Base-by-base conservation (phyloP, 2,329 filamentous ascomycete genomes). In the Fusarium algeriense region DNA sequence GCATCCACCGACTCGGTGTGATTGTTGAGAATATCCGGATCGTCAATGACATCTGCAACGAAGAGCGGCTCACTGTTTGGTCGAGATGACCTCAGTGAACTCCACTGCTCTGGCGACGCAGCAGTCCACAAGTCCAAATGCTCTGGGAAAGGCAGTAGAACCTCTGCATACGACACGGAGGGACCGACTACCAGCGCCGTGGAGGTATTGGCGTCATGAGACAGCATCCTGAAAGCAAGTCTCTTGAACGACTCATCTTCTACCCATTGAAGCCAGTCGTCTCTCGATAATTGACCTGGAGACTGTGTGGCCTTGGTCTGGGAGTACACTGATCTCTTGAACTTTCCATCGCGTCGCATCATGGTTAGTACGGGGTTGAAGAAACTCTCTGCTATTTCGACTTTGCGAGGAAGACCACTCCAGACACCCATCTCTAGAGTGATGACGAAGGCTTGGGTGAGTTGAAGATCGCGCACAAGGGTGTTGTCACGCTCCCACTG, bases 331-430 rank as follows among this genome's bases (percentile, higher is more conserved):
- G 71, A 74, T 14, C 68, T 67, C 35, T 75, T 73, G 50, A 82
- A 78, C 49, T 76, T 78, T 7, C 79, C 78, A 20, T 76, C 76
- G 1, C 80, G 76, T 4, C 80, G 74, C 44, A 82, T 62, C 77
- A 83, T 82, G 3, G 80, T 83, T 9, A 82, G 44, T 0, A 80
- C 61, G 1, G 80, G 78, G 34, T 79, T 76, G 32, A 81, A 71
- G 54, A 81, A 81, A 34, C 78, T 79, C 49, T 83, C 81, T 7
- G 80, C 78, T n/a, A 83, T 80, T 53, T 83, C 81, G 9, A 82
- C 78, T 34, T 82, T 83, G 3, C 81, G 74, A 15, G 75, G 77
- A 17, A 79, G 74, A 3, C 81, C 81, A 48, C 80, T 81, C 81
- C 81, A 83, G 1, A 83, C n/a, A 2, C 73, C 73, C 19, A 75